Evolutionary conservation across 2,329 filamentous ascomycete genomes (phyloP).

Genomic region (Penicillium sp.): DNA sequence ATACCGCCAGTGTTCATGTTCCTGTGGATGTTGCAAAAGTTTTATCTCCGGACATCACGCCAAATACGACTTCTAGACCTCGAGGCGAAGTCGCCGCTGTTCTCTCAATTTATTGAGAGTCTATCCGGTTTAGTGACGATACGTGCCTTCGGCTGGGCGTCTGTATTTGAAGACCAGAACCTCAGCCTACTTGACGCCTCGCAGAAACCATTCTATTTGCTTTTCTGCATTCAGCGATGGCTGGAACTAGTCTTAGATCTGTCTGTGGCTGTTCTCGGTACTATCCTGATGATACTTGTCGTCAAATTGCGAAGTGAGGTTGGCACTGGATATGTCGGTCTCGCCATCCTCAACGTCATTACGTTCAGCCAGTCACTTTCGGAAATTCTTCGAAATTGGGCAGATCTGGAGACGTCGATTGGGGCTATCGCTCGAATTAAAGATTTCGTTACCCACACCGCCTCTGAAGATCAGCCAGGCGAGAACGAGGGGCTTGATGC

Average conservation of each 20-base stretch:
- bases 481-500: background rate
- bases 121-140: constrained; percentile 14
- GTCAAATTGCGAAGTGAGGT: background rate
- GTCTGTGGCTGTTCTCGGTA: constrained; percentile 8
- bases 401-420: constrained; percentile 54
- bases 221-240: constrained; percentile 24
- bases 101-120: constrained; percentile 15
- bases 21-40: constrained; percentile 5
- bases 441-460: constrained; percentile 3
- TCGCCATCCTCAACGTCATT: constrained; percentile 50
- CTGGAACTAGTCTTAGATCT: constrained; percentile 22
- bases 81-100: constrained; percentile 17
- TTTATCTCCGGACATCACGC: constrained; percentile 14
- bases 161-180: background rate
- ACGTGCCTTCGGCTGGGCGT: constrained; percentile 15
- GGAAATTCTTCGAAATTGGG: constrained; percentile 50
- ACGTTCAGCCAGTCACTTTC: constrained; percentile 47
- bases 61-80: constrained; percentile 18
- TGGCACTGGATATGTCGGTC: constrained; percentile 27
- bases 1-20: background rate
- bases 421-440: constrained; percentile 45
- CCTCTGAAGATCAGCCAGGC: background rate
- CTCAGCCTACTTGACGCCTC: constrained; percentile 9
- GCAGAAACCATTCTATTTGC: constrained; percentile 23
- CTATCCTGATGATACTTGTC: background rate